phyloP scores from a whole-genome alignment of 2,329 filamentous ascomycete genomes.

The Fusarium nygamai region DNA sequence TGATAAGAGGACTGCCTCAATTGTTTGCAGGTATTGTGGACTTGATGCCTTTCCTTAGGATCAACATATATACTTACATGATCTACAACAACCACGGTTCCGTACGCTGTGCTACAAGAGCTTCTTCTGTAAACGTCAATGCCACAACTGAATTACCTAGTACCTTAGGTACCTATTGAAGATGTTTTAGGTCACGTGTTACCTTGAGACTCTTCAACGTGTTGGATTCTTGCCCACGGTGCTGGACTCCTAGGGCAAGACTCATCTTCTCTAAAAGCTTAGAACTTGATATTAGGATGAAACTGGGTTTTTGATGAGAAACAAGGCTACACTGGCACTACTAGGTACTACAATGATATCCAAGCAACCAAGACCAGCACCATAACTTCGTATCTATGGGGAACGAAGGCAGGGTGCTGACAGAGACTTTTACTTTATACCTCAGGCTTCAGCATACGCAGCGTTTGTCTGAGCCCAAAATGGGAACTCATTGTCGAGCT shows the following conservation, averaged over 20 bases:
- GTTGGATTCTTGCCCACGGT: not conserved
- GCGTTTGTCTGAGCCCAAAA: not conserved
- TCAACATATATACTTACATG: too few relatives aligned
- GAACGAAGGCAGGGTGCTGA: not conserved
- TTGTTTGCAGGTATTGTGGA: constrained; percentile 12
- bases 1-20: constrained; percentile 1
- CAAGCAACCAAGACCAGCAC: not conserved
- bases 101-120: not conserved
- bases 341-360: not conserved
- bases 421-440: not conserved
- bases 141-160: not conserved
- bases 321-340: not conserved
- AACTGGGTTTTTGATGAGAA: not conserved
- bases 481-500: not conserved
- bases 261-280: not conserved
- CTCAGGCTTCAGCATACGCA: not conserved
- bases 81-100: not conserved
- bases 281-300: not conserved
- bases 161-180: not conserved
- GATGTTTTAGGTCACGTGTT: constrained; percentile 14
- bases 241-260: not conserved
- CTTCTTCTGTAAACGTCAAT: not conserved
- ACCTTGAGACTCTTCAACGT: not conserved
- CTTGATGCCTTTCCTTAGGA: not conserved
- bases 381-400: not conserved